Base-by-base conservation (phyloP, 345 rosid genomes). In the Abelmoschus esculentus region DNA sequence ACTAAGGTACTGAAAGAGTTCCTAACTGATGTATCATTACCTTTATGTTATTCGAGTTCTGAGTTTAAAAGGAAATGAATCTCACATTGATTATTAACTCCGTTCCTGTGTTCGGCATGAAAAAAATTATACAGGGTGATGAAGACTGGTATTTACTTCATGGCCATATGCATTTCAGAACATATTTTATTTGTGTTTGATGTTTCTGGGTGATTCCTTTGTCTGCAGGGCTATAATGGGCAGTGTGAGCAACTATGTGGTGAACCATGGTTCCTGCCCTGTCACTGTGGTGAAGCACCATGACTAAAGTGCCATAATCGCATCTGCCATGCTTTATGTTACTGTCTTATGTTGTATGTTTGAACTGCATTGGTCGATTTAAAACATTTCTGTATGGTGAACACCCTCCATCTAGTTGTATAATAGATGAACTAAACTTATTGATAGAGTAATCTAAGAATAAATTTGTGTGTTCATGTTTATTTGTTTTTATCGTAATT, bases 241-340 rank as follows among this genome's bases (percentile, higher is more conserved):
- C 71, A 83, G 93, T 69, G 90, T 88, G 2, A 88, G 93, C 86
- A 84, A 81, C 82, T 72, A 77, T 70, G 86, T 86, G 59, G 87
- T 86, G 85, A 84, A 83, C 58, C 81, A 83, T 56, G 87, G 82
- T 49, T 61, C 74, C 9, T 88, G 93, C 62, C 89, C 93, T 10
- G 79, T 88, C 40, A 86, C 88, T 0, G 90, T 86, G 14, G 93
- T 88, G 78, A 88, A 88, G 84, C 54, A 70, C 3, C 75, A 74
- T 17, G 81, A 12, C 14, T 12, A 12, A 13, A 46, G 50, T 46
- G 14, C 0, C 55, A 53, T 0, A 5, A 3, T 10, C 61, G 29
- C 40, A 9, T 3, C 19, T 1, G 28, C 26, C 32, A n/a, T 19
- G 65, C 44, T 38, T 31, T 61, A 22, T 64, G 70, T 15, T 17